A percentile compares a stretch with the other conserved stretches of the same genome.
phyloP scores from a whole-genome alignment of 1,284 basidiomycete species.

The Ceratobasidium sp. region DNA sequence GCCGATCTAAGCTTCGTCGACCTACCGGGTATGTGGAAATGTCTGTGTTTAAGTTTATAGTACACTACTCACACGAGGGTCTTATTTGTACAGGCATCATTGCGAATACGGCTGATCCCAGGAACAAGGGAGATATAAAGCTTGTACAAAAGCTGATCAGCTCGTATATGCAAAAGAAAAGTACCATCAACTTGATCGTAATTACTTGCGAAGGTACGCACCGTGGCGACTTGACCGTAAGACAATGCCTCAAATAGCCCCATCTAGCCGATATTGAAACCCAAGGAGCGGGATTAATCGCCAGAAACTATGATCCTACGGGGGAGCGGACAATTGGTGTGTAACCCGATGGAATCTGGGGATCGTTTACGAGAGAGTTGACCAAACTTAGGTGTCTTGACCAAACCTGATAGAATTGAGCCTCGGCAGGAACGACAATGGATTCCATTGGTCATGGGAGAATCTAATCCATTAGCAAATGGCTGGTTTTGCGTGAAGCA shows the following conservation, averaged over 20 bases:
- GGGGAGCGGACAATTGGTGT: constrained; percentile 67
- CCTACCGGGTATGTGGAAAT: constrained; percentile 60
- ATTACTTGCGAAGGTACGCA: background rate
- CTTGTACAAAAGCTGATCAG: background rate
- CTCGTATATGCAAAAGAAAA: background rate
- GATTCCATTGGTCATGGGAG: constrained; percentile 56
- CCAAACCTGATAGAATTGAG: constrained; percentile 65
- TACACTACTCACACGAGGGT: no score
- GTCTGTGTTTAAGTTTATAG: no score
- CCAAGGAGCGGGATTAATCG: constrained; percentile 62
- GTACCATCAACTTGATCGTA: background rate
- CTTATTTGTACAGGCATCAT: no score
- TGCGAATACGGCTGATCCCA: background rate
- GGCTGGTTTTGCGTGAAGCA: constrained; percentile 73
- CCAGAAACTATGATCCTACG: constrained; percentile 57
- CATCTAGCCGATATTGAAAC: constrained; percentile 72
- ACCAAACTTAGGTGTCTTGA: constrained; percentile 68
- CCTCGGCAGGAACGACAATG: constrained; percentile 51
- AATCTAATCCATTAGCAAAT: constrained; percentile 57
- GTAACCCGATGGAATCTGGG: no score
- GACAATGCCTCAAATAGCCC: no score
- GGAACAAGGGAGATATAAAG: constrained; percentile 3
- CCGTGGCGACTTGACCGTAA: no score
- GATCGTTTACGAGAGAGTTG: no score
- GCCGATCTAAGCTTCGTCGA: constrained; percentile 62